Evolutionary conservation across 805 yeast genomes (phyloP).

Genomic region (Cyberlindnera nakhonratchasimensis): DNA sequence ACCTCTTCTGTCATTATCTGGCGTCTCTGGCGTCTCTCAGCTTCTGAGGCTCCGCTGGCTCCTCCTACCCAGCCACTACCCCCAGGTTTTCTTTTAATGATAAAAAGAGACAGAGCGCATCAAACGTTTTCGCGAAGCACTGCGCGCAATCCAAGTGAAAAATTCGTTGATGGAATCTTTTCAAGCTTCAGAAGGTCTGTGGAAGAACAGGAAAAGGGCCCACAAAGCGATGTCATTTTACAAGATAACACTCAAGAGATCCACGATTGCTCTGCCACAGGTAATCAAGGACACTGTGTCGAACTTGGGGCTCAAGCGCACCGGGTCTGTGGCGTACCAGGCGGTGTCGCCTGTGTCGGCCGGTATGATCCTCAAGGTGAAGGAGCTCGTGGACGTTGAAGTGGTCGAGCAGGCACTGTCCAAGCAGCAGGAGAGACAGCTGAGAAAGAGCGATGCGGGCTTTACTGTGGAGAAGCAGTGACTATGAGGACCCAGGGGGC

Average conservation of each 20-base stretch:
- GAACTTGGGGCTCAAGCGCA: slow-evolving; percentile 69
- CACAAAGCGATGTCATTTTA: slow-evolving; percentile 39
- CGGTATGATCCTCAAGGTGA: slow-evolving; percentile 76
- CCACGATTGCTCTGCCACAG: slow-evolving; percentile 83
- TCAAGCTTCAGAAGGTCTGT: too few species aligned
- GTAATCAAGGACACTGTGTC: slow-evolving; percentile 58
- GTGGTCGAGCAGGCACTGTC: slow-evolving; percentile 54
- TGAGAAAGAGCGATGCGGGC: slow-evolving; percentile 62
- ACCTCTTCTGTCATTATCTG: slow-evolving; percentile 1
- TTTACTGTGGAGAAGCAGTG: slow-evolving; percentile 42
- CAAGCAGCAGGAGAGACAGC: slow-evolving; percentile 47
- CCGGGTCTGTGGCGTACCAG: slow-evolving; percentile 74
- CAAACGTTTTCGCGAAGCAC: not conserved
- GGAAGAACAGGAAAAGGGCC: too few species aligned
- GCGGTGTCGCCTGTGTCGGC: slow-evolving; percentile 75
- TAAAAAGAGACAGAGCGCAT: too few species aligned
- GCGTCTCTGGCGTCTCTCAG: not conserved
- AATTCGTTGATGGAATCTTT: not conserved
- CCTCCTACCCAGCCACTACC: too few species aligned
- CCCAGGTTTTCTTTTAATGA: too few species aligned
- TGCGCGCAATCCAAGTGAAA: not conserved
- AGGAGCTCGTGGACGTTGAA: slow-evolving; percentile 83
- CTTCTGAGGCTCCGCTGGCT: too few species aligned
- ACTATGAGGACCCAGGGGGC: too few species aligned
- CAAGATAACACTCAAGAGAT: slow-evolving; percentile 73